Evolutionary conservation across 176 grass and related monocot species (phyloP), one percentile per base, ranked within the genome.

Genomic region (Oryza rufipogon): DNA sequence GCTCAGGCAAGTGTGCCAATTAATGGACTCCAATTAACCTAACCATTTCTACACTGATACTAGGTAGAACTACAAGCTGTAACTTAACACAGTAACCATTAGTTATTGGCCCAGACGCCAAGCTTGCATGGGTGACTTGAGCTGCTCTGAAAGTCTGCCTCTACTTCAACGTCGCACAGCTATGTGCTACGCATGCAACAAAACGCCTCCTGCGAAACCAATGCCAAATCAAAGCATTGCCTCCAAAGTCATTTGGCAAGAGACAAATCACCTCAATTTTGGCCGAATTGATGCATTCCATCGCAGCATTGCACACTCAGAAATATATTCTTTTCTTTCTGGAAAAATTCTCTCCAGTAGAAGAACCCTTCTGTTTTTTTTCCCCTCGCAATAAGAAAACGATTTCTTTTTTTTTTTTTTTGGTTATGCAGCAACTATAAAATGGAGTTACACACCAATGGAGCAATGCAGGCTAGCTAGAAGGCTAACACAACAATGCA

Each of bases 381-480:
- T 36, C 5, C 80, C 10, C 47, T 14, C 12, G 74, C 66, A 85
- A 41, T 4, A 0, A 44, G 2, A 14, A 48, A 4, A 14, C 74
- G 85, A 88, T 85, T 78, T 32, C 14, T 5, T 51, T 83, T 28
- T 28, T 28, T 28, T 28, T 28, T 28, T 28, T 28, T 28, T 28
- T 28, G 28, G 84, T 79, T 83, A 39, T 60, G 2, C 80, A 17
- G 79, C 73, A 78, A 33, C 15, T 79, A 88, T 86, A 73, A 77
- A 48, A 78, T 49, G 7, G 11, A 13, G n/a, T 61, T n/a, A 7
- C n/a, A 0, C n/a, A 0, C 6, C 19, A 44, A 10, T 51, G 76
- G 5, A 13, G 7, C 14, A 30, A 33, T 16, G 64, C 45, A 64
- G 15, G 45, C 33, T 12, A 42, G 64, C 25, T 9, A 33, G 52